These are phyloP conservation scores for Sarcodon aspratus DNA, from an alignment of 768 basidiomycete genomes.

Conservation along the genomic window DNA sequence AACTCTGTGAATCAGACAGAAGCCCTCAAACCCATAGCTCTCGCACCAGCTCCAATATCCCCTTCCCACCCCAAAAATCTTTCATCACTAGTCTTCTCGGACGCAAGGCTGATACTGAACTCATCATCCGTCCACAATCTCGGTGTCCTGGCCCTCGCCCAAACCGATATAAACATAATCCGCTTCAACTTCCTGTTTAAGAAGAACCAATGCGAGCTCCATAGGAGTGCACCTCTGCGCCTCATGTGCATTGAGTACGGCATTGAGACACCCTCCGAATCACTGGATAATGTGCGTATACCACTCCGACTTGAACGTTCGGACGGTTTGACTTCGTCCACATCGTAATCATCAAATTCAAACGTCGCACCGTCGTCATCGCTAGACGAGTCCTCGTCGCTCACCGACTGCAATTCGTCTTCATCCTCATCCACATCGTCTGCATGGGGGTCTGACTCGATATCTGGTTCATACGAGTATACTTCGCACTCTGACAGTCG, in stretches of 20 bases:
- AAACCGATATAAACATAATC: slow-evolving; percentile 84
- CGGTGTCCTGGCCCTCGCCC: slow-evolving; percentile 68
- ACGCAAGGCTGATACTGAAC: slow-evolving; percentile 18
- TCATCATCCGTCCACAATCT: slow-evolving; percentile 30
- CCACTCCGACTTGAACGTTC: slow-evolving; percentile 17
- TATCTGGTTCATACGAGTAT: slow-evolving; percentile 87
- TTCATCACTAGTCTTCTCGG: slow-evolving; percentile 30
- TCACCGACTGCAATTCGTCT: slow-evolving; percentile 56
- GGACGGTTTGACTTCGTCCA: slow-evolving; percentile 32
- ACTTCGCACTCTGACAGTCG: slow-evolving; percentile 89
- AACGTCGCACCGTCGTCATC: slow-evolving; percentile 64
- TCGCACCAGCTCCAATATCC: slow-evolving; percentile 66
- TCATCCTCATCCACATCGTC: slow-evolving; percentile 72
- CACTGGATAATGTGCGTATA: slow-evolving; percentile 13
- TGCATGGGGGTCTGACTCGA: slow-evolving; percentile 90
- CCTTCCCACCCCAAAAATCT: slow-evolving; percentile 78
- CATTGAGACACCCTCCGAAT: slow-evolving; percentile 13
- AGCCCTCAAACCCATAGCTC: slow-evolving; percentile 55
- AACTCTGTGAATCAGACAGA: slow-evolving; percentile 2
- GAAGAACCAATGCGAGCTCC: slow-evolving; percentile 98
- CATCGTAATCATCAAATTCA: slow-evolving; percentile 74
- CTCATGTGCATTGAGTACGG: slow-evolving; percentile 33
- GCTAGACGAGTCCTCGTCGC: slow-evolving; percentile 51
- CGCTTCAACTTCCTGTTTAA: slow-evolving; percentile 87
- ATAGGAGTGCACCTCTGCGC: slow-evolving; percentile 70